Base-by-base conservation (phyloP, 164 flowering plant genomes). In the Macadamia tetraphylla region DNA sequence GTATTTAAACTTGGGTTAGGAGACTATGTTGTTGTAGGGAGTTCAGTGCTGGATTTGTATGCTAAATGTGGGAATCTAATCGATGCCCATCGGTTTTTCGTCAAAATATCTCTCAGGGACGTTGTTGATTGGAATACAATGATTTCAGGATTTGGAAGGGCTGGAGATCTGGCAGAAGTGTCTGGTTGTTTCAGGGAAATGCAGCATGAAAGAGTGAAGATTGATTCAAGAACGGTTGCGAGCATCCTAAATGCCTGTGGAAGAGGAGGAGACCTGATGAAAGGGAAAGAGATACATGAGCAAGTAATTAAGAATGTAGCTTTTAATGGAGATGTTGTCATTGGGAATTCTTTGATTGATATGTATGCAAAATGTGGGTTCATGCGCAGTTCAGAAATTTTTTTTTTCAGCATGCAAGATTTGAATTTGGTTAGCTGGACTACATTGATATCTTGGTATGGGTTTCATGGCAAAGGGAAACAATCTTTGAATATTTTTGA, bases 241-340 rank as follows among this genome's bases (percentile, higher is more conserved):
- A 82, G 82, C 71, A 46, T 84, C 69, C 73, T 83, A 71, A 80
- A 67, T 73, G 79, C 77, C 6, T 86, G 86, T 77, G 84, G 78
- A 31, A 78, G 71, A 62, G 81, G 71, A 70, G 88, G 86, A 49
- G 76, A 80, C 60, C 76, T 81, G 79, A 77, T 72, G 71, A 80
- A 74, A 76, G 90, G 85, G 71, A 83, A 77, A 70, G 88, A 86
- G 61, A 63, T 86, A 59, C 88, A 84, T 74, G 85, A 73, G 69
- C 74, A 72, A 61, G 76, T 81, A 9, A 42, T 78, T 3, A 86
- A 77, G 76, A 69, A 23, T 70, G 17, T 13, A 13, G 29, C n/a
- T 0, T 78, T 78, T 49, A 59, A 44, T 76, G 42, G 55, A 9
- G 90, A 86, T 72, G 62, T 75, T 48, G 82, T 79, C 3, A 70